These are phyloP conservation scores for Cordyceps militaris DNA, from an alignment of 2,329 filamentous ascomycete genomes.

Conservation along the genomic window DNA sequence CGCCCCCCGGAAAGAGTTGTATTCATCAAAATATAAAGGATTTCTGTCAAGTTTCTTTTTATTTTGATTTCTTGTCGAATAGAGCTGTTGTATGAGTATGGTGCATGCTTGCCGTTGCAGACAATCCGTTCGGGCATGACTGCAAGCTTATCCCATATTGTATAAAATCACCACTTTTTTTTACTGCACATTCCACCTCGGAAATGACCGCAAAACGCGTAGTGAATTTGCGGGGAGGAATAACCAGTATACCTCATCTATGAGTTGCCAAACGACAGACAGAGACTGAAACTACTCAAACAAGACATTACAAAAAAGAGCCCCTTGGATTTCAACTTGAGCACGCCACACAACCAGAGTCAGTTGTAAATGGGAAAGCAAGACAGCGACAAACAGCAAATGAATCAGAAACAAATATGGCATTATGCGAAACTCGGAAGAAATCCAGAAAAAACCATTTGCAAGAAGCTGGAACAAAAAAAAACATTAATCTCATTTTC, in stretches of 20 bases:
- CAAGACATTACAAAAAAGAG: not conserved
- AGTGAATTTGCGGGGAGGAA: not conserved
- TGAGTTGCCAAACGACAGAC: not conserved
- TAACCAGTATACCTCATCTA: not conserved
- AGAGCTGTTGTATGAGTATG: too few relatives aligned
- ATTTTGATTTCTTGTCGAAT: too few relatives aligned
- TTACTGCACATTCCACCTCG: too few relatives aligned
- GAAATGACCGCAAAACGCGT: not conserved
- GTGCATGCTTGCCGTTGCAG: not conserved
- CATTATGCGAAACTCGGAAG: not conserved
- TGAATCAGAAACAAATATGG: not conserved
- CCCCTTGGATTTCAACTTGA: not conserved
- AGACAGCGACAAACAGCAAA: not conserved
- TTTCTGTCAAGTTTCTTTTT: not conserved
- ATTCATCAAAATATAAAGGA: constrained; percentile 5
- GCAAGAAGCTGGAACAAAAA: not conserved
- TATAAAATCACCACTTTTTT: not conserved
- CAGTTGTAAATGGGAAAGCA: not conserved
- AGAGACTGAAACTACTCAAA: not conserved
- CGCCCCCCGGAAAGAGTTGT: not conserved
- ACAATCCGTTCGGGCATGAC: too few relatives aligned
- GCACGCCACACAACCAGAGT: not conserved
- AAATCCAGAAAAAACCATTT: not conserved
- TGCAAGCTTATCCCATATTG: too few relatives aligned
- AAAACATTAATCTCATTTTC: not conserved